Evolutionary conservation across 108 stramenopile species (phyloP).

Genomic region (Bacterosira constricta): DNA sequence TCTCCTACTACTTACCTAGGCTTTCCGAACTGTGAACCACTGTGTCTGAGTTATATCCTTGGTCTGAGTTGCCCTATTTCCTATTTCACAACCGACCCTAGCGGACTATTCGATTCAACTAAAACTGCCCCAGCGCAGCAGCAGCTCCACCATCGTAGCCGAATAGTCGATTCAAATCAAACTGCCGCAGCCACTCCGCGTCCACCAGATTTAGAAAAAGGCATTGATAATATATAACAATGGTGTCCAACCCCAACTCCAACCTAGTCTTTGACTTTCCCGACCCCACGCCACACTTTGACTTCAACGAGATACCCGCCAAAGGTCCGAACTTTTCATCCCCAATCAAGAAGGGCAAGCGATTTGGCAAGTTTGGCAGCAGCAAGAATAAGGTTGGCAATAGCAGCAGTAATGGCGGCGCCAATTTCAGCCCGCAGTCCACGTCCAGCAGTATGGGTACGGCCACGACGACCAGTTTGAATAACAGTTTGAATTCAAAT

Average conservation of each 20-base stretch:
- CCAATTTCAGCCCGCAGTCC: not conserved
- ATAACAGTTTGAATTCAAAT: not conserved
- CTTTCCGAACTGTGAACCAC: too few relatives aligned
- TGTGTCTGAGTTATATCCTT: too few relatives aligned
- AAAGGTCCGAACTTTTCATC: not conserved
- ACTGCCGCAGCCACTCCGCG: not conserved
- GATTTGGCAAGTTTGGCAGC: slow-evolving; percentile 22
- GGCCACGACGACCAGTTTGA: not conserved
- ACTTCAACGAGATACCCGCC: slow-evolving; percentile 9
- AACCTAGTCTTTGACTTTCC: slow-evolving; percentile 40
- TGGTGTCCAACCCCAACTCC: not conserved
- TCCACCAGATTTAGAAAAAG: not conserved
- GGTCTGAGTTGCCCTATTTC: too few relatives aligned
- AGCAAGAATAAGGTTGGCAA: not conserved
- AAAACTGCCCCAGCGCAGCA: too few relatives aligned
- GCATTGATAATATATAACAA: not conserved
- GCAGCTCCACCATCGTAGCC: too few relatives aligned
- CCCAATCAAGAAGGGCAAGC: slow-evolving; percentile 1
- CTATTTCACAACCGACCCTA: too few relatives aligned
- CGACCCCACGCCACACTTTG: slow-evolving; percentile 28
- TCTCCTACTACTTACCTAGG: too few relatives aligned
- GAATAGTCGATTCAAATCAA: too few relatives aligned
- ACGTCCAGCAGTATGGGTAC: not conserved
- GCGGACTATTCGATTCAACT: too few relatives aligned
- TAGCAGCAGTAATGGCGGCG: not conserved